phyloP scores from a whole-genome alignment of 2,329 filamentous ascomycete species.

The Epichloe elymi region DNA sequence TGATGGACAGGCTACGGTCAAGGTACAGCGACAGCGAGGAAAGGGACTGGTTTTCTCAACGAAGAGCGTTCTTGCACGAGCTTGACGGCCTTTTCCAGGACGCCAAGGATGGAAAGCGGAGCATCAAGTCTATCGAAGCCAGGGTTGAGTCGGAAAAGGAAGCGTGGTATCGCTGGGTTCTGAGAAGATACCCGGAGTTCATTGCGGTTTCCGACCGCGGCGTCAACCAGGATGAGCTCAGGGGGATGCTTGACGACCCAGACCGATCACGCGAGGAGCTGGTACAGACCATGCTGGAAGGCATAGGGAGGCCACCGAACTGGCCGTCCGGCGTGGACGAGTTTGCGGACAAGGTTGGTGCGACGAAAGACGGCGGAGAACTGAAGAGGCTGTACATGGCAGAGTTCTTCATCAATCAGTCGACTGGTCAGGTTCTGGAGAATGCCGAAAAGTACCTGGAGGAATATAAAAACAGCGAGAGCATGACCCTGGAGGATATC shows the following conservation, averaged over 20 bases:
- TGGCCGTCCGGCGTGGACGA: slow-evolving; percentile 21
- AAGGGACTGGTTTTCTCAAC: slow-evolving; percentile 39
- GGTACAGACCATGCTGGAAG: slow-evolving; percentile 22
- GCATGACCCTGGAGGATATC: slow-evolving; percentile 19
- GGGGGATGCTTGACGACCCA: slow-evolving; percentile 23
- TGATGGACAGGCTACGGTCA: slow-evolving; percentile 31
- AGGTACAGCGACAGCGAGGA: slow-evolving; percentile 22
- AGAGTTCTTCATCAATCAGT: slow-evolving; percentile 27
- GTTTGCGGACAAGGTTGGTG: slow-evolving; percentile 21
- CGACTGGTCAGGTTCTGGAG: slow-evolving; percentile 20
- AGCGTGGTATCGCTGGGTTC: slow-evolving; percentile 37
- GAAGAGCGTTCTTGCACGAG: slow-evolving; percentile 34
- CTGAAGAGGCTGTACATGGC: slow-evolving; percentile 27
- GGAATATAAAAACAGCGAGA: slow-evolving; percentile 16
- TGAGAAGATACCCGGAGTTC: slow-evolving; percentile 26
- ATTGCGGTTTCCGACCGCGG: slow-evolving; percentile 19
- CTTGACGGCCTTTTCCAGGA: slow-evolving; percentile 36
- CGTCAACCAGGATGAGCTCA: slow-evolving; percentile 19
- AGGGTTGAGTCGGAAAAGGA: slow-evolving; percentile 38
- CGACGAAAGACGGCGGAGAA: slow-evolving; percentile 18
- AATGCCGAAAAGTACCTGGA: slow-evolving; percentile 28
- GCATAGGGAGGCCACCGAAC: slow-evolving; percentile 20
- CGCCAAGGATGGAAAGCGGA: slow-evolving; percentile 29
- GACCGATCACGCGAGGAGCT: slow-evolving; percentile 24
- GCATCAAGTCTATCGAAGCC: slow-evolving; percentile 33